Conservation (phyloP, 1,284 basidiomycete species). For the Lentinus polychrous region DNA sequence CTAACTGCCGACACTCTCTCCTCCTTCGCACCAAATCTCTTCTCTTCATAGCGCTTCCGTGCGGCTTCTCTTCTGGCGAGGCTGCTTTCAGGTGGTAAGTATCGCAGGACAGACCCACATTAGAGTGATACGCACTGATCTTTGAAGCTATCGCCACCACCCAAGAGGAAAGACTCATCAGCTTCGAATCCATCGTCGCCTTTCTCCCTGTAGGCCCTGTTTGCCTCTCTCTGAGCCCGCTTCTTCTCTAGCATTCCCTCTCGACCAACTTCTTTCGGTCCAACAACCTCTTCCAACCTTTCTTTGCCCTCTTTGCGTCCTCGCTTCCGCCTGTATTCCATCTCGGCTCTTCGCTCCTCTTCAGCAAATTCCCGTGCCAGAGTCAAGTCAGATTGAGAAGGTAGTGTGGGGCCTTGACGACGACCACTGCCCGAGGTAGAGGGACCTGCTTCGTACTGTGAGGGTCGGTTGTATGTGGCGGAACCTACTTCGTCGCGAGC, state of each 20-base stretch:
- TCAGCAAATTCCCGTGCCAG: slow-evolving; percentile 52
- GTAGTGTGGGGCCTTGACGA: slow-evolving; percentile 58
- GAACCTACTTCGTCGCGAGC: slow-evolving; percentile 53
- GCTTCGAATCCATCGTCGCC: slow-evolving; percentile 67
- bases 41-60: slow-evolving; percentile 48
- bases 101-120: neutral
- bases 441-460: slow-evolving; percentile 17
- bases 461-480: slow-evolving; percentile 41
- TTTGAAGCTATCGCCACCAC: slow-evolving; percentile 67
- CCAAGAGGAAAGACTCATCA: slow-evolving; percentile 64
- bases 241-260: slow-evolving; percentile 77
- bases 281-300: slow-evolving; percentile 63
- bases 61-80: slow-evolving; percentile 64
- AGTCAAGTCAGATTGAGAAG: slow-evolving; percentile 55
- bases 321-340: slow-evolving; percentile 51
- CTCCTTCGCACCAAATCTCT: slow-evolving; percentile 31
- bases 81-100: slow-evolving; percentile 28
- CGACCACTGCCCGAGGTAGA: slow-evolving; percentile 30
- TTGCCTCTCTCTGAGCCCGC: slow-evolving; percentile 52
- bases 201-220: slow-evolving; percentile 57
- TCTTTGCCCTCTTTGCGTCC: slow-evolving; percentile 62
- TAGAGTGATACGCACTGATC: slow-evolving; percentile 45
- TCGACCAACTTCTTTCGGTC: slow-evolving; percentile 63
- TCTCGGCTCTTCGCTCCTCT: slow-evolving; percentile 44
- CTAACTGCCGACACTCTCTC: slow-evolving; percentile 39